A percentile compares a stretch with the other conserved stretches of the same genome.
Evolutionary conservation across 495 filamentous ascomycete species (phyloP).

Genomic region (Xylona heveae): DNA sequence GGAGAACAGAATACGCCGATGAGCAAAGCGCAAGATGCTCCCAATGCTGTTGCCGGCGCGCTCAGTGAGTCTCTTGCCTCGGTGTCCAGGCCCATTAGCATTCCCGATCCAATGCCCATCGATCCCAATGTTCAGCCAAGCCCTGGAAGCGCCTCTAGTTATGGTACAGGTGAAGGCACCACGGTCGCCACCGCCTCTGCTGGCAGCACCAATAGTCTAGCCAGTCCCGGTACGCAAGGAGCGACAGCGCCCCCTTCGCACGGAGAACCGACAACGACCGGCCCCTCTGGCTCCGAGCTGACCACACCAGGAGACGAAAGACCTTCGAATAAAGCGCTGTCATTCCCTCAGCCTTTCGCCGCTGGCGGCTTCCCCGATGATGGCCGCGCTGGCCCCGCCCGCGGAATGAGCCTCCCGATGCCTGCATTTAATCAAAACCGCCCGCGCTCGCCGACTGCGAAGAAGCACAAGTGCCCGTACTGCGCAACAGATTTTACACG

Average conservation of each 20-base stretch:
- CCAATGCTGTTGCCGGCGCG: conserved; percentile 8
- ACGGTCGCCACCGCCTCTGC: conserved; percentile 6
- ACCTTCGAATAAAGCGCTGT: conserved; percentile 29
- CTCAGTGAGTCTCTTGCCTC: conserved; percentile 9
- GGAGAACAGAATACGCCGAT: conserved; percentile 7
- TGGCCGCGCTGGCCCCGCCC: too few relatives aligned
- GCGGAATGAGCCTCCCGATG: conserved; percentile 60
- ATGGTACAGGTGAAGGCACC: conserved; percentile 7
- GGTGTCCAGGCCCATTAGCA: conserved; percentile 7
- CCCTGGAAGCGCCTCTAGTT: conserved; percentile 12
- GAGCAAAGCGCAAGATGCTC: conserved; percentile 11
- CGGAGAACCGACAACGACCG: conserved; percentile 11
- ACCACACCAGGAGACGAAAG: too few relatives aligned
- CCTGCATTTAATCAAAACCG: conserved; percentile 37
- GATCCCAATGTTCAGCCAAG: conserved; percentile 9
- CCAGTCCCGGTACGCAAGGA: conserved; percentile 2
- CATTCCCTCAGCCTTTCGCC: conserved; percentile 25
- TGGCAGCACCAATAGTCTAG: not conserved
- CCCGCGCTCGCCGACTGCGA: conserved; percentile 40
- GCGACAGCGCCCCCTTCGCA: conserved; percentile 8
- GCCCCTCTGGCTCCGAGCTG: too few relatives aligned
- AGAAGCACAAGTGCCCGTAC: conserved; percentile 88
- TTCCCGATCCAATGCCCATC: conserved; percentile 7
- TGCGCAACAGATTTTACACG: conserved; percentile 92
- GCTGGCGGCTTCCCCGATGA: conserved; percentile 23